Base-by-base conservation (phyloP, 2,329 filamentous ascomycete species). In the Coniochaeta sp. region DNA sequence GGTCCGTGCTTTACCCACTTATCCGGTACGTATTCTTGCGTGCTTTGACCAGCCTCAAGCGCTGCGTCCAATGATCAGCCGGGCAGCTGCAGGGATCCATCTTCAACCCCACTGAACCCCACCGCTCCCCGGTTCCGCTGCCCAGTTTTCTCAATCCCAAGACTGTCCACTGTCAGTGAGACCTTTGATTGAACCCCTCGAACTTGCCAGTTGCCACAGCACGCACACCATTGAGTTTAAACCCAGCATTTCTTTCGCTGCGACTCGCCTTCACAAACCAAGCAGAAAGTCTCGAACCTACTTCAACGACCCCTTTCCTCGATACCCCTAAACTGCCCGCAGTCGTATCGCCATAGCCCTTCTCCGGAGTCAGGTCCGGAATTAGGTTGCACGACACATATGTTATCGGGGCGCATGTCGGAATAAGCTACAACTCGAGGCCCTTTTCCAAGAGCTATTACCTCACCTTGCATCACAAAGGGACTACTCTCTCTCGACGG, bases 101-200 rank as follows among this genome's bases (percentile, higher is more conserved):
- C 18, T 10, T 6, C 16, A 18, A 42, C 12, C 38, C 38, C 3
- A 24, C 18, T 42, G 12, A 18, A 13, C 20, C 38, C 38, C 22
- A 18, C 38, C 12, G 6, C 38, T 26, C 26, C 38, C 38, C 38
- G 38, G 38, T 42, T 42, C 38, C 38, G 38, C n/a, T n/a, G n/a
- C 38, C 38, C 38, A 42, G 38, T 42, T 42, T 42, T 42, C 26
- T 22, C 38, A 42, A 42, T 42, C 38, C 38, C 22, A 42, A 30
- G 20, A 22, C 8, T 14, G 31, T 42, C 38, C 38, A 42, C 38
- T 10, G 38, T 26, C 33, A 26, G 38, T 42, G 38, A 42, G 38
- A 42, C 38, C 38, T n/a, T 42, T 42, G 38, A 42, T 24, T 24
- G 38, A 42, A 42, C 38, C 38, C 38, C 38, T 42, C 38, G 38